Base-by-base conservation (phyloP, 768 basidiomycete genomes). In the Royoungia palumana region DNA sequence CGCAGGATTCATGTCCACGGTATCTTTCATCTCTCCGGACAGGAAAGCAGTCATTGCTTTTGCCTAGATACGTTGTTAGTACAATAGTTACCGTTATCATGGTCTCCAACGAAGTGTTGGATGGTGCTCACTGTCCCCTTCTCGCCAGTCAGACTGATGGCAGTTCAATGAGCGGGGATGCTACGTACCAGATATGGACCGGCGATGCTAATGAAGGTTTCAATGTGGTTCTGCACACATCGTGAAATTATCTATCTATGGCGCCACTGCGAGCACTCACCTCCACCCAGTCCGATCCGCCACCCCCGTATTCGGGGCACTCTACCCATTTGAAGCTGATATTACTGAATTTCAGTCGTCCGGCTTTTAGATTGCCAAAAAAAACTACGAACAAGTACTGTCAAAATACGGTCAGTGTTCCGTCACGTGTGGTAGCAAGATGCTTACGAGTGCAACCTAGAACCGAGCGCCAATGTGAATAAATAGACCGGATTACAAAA, bases 1-100 rank as follows among this genome's bases (percentile, higher is more conserved):
- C 13, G 85, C 87, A 13, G 86, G 86, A 61, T 87, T 83, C 71
- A 94, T 76, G 61, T 90, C 82, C 5, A 92, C 89, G 0, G 92
- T 94, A 56, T 95, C 91, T 63, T 87, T 86, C 85, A 97, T 96
- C 69, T 98, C 95, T 11, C 95, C 95, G 0, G 90, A 93, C 35
- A 97, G 72, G 64, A 97, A 91, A 0, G 96, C 94, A 0, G 94
- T 70, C 90, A 97, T 94, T 0, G 94, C 89, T 72, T 97, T 99
- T 2, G 89, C 78, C 89, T 89, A 37, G 16, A n/a, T n/a, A 14
- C 40, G 41, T n/a, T 16, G 4, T 42, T 37, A 24, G 28, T 28
- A 21, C 28, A 13, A 32, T 32, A 14, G 14, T 6, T 27, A 47
- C 38, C 30, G 17, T 35, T 16, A 35, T 17, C 21, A 40, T 42